These are phyloP conservation scores for Chlorella ohadii DNA, from an alignment of 139 green algal species.

Conservation along the genomic window DNA sequence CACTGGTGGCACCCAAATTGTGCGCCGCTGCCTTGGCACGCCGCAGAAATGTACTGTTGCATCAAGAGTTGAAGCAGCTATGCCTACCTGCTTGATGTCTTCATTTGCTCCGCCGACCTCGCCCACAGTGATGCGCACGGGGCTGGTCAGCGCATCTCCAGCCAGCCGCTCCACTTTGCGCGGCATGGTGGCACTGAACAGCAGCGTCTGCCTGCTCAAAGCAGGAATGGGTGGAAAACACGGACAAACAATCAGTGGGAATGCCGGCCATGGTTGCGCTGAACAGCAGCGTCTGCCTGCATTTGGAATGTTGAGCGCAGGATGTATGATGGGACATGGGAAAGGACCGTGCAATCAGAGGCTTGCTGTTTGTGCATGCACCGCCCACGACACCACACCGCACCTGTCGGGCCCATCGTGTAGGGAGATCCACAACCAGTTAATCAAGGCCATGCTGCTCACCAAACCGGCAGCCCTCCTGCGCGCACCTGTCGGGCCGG, in stretches of 20 bases:
- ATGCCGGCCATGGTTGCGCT: conserved; percentile 95
- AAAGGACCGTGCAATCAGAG: no score
- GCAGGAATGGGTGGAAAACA: no score
- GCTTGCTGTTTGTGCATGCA: no score
- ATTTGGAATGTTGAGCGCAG: not conserved
- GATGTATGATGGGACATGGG: not conserved
- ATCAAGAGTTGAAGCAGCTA: not conserved
- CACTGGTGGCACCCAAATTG: no score
- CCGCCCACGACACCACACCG: no score
- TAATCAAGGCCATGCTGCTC: no score
- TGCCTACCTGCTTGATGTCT: conserved; percentile 67
- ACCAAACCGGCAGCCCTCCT: no score
- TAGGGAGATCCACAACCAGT: no score
- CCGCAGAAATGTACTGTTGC: no score
- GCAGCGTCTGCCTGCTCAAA: conserved; percentile 85
- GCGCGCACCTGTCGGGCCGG: conserved; percentile 77
- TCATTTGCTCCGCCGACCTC: conserved; percentile 76
- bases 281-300: conserved; percentile 92
- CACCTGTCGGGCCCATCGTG: no score
- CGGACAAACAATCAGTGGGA: no score
- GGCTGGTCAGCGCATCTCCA: conserved; percentile 76
- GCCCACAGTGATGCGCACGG: conserved; percentile 78
- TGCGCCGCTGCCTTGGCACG: no score
- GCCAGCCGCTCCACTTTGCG: conserved; percentile 81
- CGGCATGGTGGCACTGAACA: conserved; percentile 96